phyloP scores from a whole-genome alignment of 2,329 filamentous ascomycete species.

The Coccinonectria pachysandricola region DNA sequence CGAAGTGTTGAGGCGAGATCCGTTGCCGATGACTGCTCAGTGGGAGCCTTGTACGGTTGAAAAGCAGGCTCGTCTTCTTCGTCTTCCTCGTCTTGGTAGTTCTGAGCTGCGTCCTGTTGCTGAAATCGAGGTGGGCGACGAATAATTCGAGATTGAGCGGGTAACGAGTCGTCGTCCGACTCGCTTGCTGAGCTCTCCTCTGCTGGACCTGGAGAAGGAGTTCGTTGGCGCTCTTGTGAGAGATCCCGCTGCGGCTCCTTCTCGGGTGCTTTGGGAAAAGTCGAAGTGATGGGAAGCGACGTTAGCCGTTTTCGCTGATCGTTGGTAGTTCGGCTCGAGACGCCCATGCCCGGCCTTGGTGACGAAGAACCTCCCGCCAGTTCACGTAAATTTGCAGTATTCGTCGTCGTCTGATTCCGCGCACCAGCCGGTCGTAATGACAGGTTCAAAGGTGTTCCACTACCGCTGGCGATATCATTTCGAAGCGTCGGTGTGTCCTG shows the following conservation, averaged over 20 bases:
- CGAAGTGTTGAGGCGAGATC: conserved; percentile 44
- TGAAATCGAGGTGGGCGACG: conserved; percentile 46
- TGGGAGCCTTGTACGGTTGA: conserved; percentile 33
- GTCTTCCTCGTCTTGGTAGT: conserved; percentile 41
- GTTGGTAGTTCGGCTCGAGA: conserved; percentile 10
- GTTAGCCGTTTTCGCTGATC: conserved; percentile 33
- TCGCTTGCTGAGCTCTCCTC: conserved; percentile 30
- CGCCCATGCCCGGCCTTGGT: conserved; percentile 11
- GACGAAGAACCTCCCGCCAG: conserved; percentile 22
- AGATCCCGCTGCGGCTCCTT: conserved; percentile 5
- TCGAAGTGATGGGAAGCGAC: conserved; percentile 31
- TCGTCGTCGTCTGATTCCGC: conserved; percentile 37
- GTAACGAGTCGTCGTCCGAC: conserved; percentile 39
- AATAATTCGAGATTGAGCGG: conserved; percentile 50
- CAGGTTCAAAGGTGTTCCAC: conserved; percentile 33
- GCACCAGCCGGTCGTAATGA: conserved; percentile 35
- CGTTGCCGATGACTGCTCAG: conserved; percentile 26
- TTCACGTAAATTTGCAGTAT: conserved; percentile 31
- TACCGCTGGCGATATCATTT: conserved; percentile 32
- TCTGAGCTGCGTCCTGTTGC: conserved; percentile 24
- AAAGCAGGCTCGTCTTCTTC: conserved; percentile 48
- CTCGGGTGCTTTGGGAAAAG: conserved; percentile 15
- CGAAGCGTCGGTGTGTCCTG: conserved; percentile 45
- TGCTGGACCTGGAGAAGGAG: conserved; percentile 25
- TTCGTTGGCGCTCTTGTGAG: conserved; percentile 12